Evolutionary conservation across 257 asterid genomes (phyloP).

Genomic region (Salvia rosmarinus): DNA sequence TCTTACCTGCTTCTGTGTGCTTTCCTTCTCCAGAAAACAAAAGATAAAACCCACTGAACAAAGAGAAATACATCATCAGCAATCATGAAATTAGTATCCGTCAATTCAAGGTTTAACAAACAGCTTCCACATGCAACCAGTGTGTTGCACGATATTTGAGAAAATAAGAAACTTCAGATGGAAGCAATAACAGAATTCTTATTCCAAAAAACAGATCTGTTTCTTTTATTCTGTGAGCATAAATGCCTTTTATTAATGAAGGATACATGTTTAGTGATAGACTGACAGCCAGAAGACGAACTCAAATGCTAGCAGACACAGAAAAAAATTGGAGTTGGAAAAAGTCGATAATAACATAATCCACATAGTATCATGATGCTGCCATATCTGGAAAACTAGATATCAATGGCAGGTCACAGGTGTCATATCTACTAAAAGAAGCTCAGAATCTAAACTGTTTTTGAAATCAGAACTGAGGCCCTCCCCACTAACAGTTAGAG

Average conservation of each 20-base stretch:
- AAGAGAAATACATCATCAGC: slow-evolving; percentile 44
- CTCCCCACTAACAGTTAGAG: neutral
- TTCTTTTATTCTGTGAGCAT: slow-evolving; percentile 8
- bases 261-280: neutral
- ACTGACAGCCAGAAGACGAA: slow-evolving; percentile 11
- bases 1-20: slow-evolving; percentile 86
- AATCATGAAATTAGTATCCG: neutral
- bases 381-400: slow-evolving; percentile 13
- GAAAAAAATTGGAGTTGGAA: neutral
- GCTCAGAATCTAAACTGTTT: neutral
- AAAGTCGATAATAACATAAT: neutral
- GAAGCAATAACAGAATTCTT: neutral
- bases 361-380: neutral
- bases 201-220: neutral
- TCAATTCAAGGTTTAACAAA: slow-evolving; percentile 10
- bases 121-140: slow-evolving; percentile 16
- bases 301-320: slow-evolving; percentile 25
- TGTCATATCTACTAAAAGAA: neutral
- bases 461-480: slow-evolving; percentile 1
- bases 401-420: neutral
- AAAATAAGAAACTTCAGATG: neutral
- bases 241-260: neutral
- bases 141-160: neutral
- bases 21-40: slow-evolving; percentile 81
- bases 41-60: slow-evolving; percentile 73